Evolutionary conservation across 169 alveolate species (phyloP), one percentile per base, ranked within the genome.

Genomic region (Plasmodium gonderi): DNA sequence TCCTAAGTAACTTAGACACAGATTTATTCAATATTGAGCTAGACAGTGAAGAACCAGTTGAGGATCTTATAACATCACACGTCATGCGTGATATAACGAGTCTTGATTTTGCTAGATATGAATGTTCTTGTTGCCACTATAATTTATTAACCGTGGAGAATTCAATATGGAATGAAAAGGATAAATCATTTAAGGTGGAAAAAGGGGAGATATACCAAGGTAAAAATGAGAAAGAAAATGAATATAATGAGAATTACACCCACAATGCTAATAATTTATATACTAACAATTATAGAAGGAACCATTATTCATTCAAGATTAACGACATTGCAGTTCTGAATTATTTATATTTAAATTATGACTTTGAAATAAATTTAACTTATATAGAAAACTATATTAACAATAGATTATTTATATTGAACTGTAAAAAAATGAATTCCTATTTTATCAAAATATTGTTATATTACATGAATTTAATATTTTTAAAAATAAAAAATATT

Each of bases 401-500:
- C 33, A 76, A 78, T 65, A 90, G 94, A 38, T 65, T 76, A 38
- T 90, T 90, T 69, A 69, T 11, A 5, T 54, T 77, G 47, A 79
- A 90, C 29, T 78, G 75, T 29, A 90, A 45, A 90, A 76, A 69
- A 69, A 90, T 90, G 91, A 90, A 90, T 78, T 12, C 81, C 2
- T 90, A 90, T 90, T 90, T 90, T 90, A 36, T 90, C 23, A 90
- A 78, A 90, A 78, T 90, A 90, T 64, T 90, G 60, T 49, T 67
- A 65, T 90, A 90, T 68, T 90, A 90, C 29, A 78, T 90, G 31
- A 90, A 76, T 54, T 67, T 78, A 36, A 3, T 67, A 64, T 90
- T 90, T 67, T 45, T 90, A 79, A 76, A 90, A 64, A 78, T 90
- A 90, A 90, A 90, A 78, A 90, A 90, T 90, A 78, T 90, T 23